Evolutionary conservation across 805 yeast species (phyloP), one percentile per base, ranked within the genome.

Genomic region (Metschnikowia cerradonensis): DNA sequence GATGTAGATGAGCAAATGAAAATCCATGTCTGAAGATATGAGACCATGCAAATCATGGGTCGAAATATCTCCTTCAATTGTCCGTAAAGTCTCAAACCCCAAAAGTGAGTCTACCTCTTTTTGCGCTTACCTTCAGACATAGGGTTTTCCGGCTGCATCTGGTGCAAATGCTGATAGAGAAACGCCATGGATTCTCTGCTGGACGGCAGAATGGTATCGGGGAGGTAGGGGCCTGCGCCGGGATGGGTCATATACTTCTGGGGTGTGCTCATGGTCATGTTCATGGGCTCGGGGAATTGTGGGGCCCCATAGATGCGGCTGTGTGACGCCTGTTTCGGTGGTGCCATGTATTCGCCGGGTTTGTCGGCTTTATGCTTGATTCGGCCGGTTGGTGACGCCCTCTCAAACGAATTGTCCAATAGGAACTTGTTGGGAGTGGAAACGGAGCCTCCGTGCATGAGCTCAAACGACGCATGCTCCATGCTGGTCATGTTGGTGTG

Each of bases 261-360:
- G 3, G 78, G 78, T 5, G 78, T 73, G 46, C 76, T 71, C 75
- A 73, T 70, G 65, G 68, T 62, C 72, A 69, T 70, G 50, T 52
- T 52, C 57, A 58, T 37, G 39, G 56, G 41, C 51, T 57, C 32
- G 46, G 54, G 14, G 34, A 56, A 43, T 20, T 53, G 58, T 13
- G 36, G 45, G 14, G 35, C 34, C 22, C 40, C 40, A 19, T 44
- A 35, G 8, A 17, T 26, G 11, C 47, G 33, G 34, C 14, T 26
- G 13, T 34, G 26, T 11, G 34, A 11, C 2, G 41, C 34, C 7
- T 34, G 47, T 46, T 15, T 54, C 3, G 73, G 74, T 4, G 73
- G 73, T 2, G 71, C 71, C 71, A 70, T 69, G 45, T 56, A 49
- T 19, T 47, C 48, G 40, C 41, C 42, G 3, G 38, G 50, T 46